Evolutionary conservation across 306 rosid species (phyloP), one percentile per base, ranked within the genome.

Genomic region (Begonia peltatifolia): DNA sequence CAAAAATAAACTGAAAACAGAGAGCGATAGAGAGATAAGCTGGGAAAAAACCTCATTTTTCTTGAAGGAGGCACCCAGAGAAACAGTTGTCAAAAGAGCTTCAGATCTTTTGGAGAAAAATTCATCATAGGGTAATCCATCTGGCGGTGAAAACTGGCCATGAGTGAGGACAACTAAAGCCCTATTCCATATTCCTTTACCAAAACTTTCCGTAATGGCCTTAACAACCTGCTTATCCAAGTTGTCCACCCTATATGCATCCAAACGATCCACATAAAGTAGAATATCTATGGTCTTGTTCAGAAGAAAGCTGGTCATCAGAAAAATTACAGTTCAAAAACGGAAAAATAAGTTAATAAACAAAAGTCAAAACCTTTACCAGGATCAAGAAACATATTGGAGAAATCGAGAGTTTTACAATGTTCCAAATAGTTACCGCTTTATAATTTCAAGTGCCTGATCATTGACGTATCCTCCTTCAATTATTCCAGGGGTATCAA

Each of bases 401-500:
- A 30, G 38, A 30, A 30, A 30, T 30, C 6, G 38, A 30, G 38
- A 30, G 2, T 30, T 30, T 30, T 30, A 30, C 9, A 30, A 30
- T 30, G 38, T 30, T 30, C 2, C 9, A n/a, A 35, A 36, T 25
- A 18, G 50, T 50, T 46, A 83, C 95, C 82, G 76, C 71, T 90
- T 90, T 18, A 86, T 80, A 36, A 86, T 73, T 44, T 78, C 80
- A 25, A 83, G 94, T 22, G 94, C 84, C 75, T 67, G 74, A 58
- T 75, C 82, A 62, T 83, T 90, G 73, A 90, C 66, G 63, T 76
- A 90, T 53, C 99, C 99, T 44, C 95, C 99, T 83, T 90, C 99
- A 63, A 86, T 85, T 59, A 90, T 82, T 57, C 99, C 95, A 54
- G 99, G 99, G 59, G 99, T 90, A 70, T 90, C 99, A 22, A 90